phyloP scores from a whole-genome alignment of 2,329 filamentous ascomycete species.

The Didymellaceae sp. region DNA sequence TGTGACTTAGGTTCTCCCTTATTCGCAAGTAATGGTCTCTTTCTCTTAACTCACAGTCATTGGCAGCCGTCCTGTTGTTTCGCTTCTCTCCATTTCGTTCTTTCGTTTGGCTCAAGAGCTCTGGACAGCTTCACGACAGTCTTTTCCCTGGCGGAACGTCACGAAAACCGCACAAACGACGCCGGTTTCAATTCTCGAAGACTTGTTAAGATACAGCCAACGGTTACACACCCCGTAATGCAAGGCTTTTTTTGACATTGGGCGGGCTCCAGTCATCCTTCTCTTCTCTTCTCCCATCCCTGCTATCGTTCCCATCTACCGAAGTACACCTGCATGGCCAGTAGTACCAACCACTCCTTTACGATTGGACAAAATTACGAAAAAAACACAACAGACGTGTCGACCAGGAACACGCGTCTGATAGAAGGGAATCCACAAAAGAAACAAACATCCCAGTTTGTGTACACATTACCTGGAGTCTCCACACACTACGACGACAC shows the following conservation, averaged over 20 bases:
- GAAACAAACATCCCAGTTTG: slow-evolving; percentile 22
- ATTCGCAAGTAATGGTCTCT: slow-evolving; percentile 33
- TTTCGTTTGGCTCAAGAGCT: slow-evolving; percentile 42
- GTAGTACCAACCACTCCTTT: slow-evolving; percentile 14
- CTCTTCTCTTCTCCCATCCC: slow-evolving; percentile 18
- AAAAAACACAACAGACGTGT: slow-evolving; percentile 11
- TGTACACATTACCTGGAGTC: slow-evolving; percentile 19
- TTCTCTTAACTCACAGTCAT: slow-evolving; percentile 39
- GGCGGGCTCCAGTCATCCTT: slow-evolving; percentile 44
- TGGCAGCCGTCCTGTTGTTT: slow-evolving; percentile 49
- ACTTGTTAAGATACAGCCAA: slow-evolving; percentile 28
- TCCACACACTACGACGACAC: slow-evolving; percentile 12
- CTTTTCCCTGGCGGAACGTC: slow-evolving; percentile 7
- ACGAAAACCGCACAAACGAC: slow-evolving; percentile 7
- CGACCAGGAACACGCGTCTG: slow-evolving; percentile 24
- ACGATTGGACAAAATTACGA: slow-evolving; percentile 5
- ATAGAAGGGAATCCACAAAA: slow-evolving; percentile 39
- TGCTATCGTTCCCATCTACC: slow-evolving; percentile 12
- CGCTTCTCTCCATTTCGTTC: slow-evolving; percentile 38
- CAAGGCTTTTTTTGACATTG: slow-evolving; percentile 36
- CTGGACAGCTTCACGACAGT: slow-evolving; percentile 27
- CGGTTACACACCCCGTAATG: slow-evolving; percentile 35
- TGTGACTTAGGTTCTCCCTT: slow-evolving; percentile 36
- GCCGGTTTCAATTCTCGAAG: slow-evolving; percentile 21
- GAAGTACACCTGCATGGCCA: slow-evolving; percentile 13